A percentile compares a stretch with the other conserved stretches of the same genome.
Conservation (phyloP, 1,139 yeast genomes). For the Saccharomycopsis hybrid region DNA sequence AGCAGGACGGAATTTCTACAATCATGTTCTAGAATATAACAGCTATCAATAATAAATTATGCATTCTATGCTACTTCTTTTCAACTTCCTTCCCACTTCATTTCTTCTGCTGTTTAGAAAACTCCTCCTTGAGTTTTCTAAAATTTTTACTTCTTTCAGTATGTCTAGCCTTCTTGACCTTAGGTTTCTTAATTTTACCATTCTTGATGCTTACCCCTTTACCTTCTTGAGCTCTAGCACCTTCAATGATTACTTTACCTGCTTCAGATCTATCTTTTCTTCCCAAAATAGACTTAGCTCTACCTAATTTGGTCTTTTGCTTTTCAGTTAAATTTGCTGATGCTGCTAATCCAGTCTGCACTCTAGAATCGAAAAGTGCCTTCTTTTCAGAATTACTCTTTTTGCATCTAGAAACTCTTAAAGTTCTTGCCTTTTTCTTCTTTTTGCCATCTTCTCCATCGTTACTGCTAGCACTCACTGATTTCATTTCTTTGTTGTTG, state of each 20-base stretch:
- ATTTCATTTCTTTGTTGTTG: constrained; percentile 58
- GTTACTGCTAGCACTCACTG: constrained; percentile 22
- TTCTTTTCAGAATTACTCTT: constrained; percentile 29
- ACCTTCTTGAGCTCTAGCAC: constrained; percentile 74
- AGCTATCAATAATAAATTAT: too few species aligned
- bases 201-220: constrained; percentile 53
- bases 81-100: too few species aligned
- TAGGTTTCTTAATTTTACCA: constrained; percentile 39
- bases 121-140: constrained; percentile 32
- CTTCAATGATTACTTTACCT: constrained; percentile 60
- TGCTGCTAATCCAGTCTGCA: constrained; percentile 20
- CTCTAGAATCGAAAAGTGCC: constrained; percentile 22
- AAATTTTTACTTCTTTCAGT: constrained; percentile 62
- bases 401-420: constrained; percentile 78
- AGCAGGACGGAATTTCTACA: too few species aligned
- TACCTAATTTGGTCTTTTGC: constrained; percentile 73
- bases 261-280: constrained; percentile 71
- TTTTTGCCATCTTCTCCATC: too few species aligned
- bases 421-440: constrained; percentile 46
- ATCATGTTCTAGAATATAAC: too few species aligned
- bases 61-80: too few species aligned
- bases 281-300: constrained; percentile 70
- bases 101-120: too few species aligned
- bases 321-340: constrained; percentile 44
- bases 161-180: constrained; percentile 56